A percentile compares a stretch with the other conserved stretches of the same genome.
Conservation (phyloP, 805 yeast genomes). For the Pichia paraexigua region DNA sequence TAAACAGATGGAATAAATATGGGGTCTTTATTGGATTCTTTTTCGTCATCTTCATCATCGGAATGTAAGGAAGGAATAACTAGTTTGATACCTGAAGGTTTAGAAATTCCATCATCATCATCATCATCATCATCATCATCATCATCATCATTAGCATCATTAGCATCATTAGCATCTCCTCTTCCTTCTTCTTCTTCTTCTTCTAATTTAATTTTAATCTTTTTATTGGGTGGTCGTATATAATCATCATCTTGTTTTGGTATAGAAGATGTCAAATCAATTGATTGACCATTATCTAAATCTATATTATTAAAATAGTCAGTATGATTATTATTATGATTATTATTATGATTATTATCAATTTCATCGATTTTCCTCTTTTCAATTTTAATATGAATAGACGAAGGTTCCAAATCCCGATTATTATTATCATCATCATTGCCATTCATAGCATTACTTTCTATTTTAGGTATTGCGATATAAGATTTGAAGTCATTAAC, state of each 20-base stretch:
- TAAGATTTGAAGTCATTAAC: not conserved
- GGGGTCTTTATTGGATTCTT: not conserved
- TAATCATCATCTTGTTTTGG: slow-evolving; percentile 1
- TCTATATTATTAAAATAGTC: not conserved
- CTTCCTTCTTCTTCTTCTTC: slow-evolving; percentile 2
- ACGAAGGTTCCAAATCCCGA: too few relatives aligned
- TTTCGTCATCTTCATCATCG: not conserved
- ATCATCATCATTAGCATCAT: too few relatives aligned
- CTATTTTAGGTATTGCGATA: not conserved
- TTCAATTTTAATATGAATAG: slow-evolving; percentile 1
- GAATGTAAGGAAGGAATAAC: not conserved
- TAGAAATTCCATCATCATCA: slow-evolving; percentile 13
- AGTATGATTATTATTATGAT: too few relatives aligned
- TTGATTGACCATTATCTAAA: not conserved
- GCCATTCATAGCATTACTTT: too few relatives aligned
- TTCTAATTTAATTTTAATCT: slow-evolving; percentile 1
- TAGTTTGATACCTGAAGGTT: slow-evolving; percentile 4
- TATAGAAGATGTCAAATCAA: not conserved
- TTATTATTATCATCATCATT: not conserved
- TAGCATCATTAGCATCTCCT: slow-evolving; percentile 2
- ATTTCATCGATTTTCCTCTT: not conserved
- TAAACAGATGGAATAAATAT: slow-evolving; percentile 39
- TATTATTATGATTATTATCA: not conserved
- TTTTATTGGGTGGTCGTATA: slow-evolving; percentile 1
- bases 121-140: not conserved